A percentile compares a stretch with the other conserved stretches of the same genome.
Evolutionary conservation across 345 rosid genomes (phyloP).

Genomic region (Citrus reticulata): DNA sequence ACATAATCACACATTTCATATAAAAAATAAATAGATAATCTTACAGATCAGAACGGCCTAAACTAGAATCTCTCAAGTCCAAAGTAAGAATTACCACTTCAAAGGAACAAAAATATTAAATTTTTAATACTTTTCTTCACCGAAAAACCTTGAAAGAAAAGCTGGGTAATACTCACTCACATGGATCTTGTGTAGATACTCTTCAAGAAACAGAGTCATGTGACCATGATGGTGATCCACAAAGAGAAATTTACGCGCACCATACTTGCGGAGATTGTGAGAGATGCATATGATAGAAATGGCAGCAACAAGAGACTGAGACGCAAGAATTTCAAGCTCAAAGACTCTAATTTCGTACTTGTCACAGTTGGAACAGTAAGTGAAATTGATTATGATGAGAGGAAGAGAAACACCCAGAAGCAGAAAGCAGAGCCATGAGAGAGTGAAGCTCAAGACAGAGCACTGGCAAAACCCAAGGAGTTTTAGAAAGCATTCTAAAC

Average conservation of each 20-base stretch:
- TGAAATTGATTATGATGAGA: slow-evolving; percentile 1
- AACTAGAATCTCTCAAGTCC: not conserved
- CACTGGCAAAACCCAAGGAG: slow-evolving; percentile 31
- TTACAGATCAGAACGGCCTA: no score
- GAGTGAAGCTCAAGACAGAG: slow-evolving; percentile 17
- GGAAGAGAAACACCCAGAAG: slow-evolving; percentile 39
- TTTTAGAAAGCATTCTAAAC: slow-evolving; percentile 26
- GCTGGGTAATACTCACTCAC: slow-evolving; percentile 14
- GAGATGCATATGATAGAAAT: slow-evolving; percentile 33
- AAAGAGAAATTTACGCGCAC: slow-evolving; percentile 34
- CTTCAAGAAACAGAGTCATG: slow-evolving; percentile 13
- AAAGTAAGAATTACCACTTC: not conserved
- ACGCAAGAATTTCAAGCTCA: slow-evolving; percentile 28
- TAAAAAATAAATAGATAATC: no score
- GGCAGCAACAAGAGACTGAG: slow-evolving; percentile 31
- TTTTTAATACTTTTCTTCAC: no score
- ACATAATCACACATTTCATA: no score
- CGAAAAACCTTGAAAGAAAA: not conserved
- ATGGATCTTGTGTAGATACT: slow-evolving; percentile 24
- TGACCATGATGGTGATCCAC: slow-evolving; percentile 33
- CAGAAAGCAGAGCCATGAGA: slow-evolving; percentile 35
- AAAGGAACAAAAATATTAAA: not conserved
- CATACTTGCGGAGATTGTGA: slow-evolving; percentile 33
- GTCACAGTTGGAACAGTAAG: slow-evolving; percentile 13
- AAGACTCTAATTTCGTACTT: slow-evolving; percentile 20